phyloP scores from a whole-genome alignment of 2,329 filamentous ascomycete species.

The Sporothrix humicola region DNA sequence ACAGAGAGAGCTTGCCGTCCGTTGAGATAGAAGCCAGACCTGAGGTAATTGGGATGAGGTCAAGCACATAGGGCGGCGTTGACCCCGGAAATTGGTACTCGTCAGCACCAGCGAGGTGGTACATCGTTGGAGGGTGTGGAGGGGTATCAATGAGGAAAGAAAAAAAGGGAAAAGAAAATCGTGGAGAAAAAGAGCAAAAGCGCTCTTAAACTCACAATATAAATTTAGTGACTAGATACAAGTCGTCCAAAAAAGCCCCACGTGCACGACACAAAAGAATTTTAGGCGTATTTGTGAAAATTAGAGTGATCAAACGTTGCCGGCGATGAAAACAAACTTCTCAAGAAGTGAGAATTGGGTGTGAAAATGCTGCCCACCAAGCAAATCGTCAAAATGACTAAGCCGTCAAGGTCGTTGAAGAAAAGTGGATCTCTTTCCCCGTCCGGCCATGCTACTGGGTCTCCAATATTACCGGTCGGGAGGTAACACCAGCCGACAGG shows the following conservation, averaged over 20 bases:
- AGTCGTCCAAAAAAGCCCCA: too few relatives aligned
- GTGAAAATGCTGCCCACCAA: conserved; percentile 19
- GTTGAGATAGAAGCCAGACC: conserved; percentile 69
- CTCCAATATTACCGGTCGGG: conserved; percentile 9
- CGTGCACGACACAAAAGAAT: too few relatives aligned
- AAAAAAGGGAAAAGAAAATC: neutral
- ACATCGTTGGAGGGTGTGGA: conserved; percentile 46
- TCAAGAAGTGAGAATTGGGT: neutral
- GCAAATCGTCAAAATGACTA: conserved; percentile 35
- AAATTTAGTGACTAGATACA: neutral
- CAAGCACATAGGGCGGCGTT: conserved; percentile 60
- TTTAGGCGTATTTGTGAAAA: too few relatives aligned
- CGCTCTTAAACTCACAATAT: neutral
- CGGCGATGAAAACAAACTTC: neutral
- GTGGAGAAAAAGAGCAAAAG: neutral
- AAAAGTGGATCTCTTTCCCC: conserved; percentile 15
- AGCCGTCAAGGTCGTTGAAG: neutral
- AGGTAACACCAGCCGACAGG: conserved; percentile 20
- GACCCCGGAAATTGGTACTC: conserved; percentile 48
- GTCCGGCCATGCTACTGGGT: conserved; percentile 29
- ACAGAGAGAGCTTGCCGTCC: conserved; percentile 70
- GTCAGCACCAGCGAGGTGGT: conserved; percentile 49
- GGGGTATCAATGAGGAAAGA: neutral
- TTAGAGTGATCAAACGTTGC: too few relatives aligned
- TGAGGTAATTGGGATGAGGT: conserved; percentile 57